Conservation (phyloP, 139 green algal species). For the Cymbomonas tetramitiformis region DNA sequence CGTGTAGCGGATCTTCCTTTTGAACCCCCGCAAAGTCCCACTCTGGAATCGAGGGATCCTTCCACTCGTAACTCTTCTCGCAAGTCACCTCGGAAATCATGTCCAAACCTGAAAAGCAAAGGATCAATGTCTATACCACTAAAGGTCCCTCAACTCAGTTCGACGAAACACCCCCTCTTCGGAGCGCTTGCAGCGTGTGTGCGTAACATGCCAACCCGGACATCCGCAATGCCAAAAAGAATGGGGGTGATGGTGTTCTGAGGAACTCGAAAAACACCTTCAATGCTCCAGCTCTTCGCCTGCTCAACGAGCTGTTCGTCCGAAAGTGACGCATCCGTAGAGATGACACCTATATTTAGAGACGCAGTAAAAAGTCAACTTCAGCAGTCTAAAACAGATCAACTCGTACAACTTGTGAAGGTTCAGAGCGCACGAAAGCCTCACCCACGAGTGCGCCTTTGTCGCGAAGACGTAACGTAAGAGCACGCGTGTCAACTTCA, state of each 20-base stretch:
- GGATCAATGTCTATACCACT: no score
- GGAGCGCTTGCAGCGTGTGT: no score
- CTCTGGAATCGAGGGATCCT: constrained; percentile 64
- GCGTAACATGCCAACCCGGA: no score
- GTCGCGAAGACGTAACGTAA: constrained; percentile 76
- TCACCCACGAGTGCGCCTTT: constrained; percentile 75
- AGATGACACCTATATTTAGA: constrained; percentile 35
- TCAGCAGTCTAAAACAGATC: not conserved
- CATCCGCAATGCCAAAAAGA: not conserved
- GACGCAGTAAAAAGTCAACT: no score
- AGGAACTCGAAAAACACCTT: constrained; percentile 38
- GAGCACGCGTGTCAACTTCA: constrained; percentile 81
- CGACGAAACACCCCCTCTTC: no score
- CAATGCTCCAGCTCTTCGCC: constrained; percentile 79
- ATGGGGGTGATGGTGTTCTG: not conserved
- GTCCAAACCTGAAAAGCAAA: constrained; percentile 34
- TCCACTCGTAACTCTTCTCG: constrained; percentile 82
- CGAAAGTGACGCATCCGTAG: constrained; percentile 43
- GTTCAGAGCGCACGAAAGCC: no score
- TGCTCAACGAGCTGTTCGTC: constrained; percentile 69
- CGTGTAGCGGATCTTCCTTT: no score
- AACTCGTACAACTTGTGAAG: constrained; percentile 50
- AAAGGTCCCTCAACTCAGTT: no score
- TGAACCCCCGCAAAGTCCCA: constrained; percentile 64
- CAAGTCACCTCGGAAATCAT: constrained; percentile 55